Base-by-base conservation (phyloP, 768 basidiomycete genomes). In the Mycena rosella region DNA sequence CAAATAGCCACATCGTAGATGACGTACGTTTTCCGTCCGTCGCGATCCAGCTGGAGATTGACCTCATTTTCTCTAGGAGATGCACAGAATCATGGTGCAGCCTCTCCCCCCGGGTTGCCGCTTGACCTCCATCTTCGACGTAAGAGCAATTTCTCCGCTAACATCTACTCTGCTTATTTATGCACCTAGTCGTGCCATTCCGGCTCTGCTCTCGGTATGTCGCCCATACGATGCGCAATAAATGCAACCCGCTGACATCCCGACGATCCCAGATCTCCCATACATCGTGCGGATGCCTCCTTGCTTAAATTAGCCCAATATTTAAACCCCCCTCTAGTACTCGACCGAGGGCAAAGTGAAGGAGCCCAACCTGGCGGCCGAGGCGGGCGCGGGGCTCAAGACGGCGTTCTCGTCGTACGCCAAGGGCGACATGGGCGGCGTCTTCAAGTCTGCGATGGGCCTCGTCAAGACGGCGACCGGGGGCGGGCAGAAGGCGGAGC, bases 311-410 rank as follows among this genome's bases (percentile, higher is more conserved):
- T 47, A 32, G 1, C 18, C 51, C 15, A 63, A 20, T 48, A 20
- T n/a, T n/a, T n/a, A n/a, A n/a, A n/a, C n/a, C 14, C 26, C 7
- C 11, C 22, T 36, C 14, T 53, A 93, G 89, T 98, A 98, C 80
- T 95, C 95, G 24, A 97, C 96, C 9, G 95, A 98, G 81, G 96
- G 96, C 54, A 96, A 94, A 75, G 81, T 98, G 76, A 98, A 98
- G 78, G 96, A 98, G 76, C 96, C 96, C 36, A 96, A 98, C 75
- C 81, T 96, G 18, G 89, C 90, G 14, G 86, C 90, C 11, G 96
- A 94, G 75, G 96, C 96, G 5, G 96, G 96, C 0, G 89, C 94
- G 75, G 95, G 94, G 10, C 81, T 98, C 5, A 77, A 97, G n/a
- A 86, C 87, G 26, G 93, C 95, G 1, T 88, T 94, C 2, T 80